A percentile compares a stretch with the other conserved stretches of the same genome.
Conservation (phyloP, 179 eudicot species). For the Heliamphora pulchella region DNA sequence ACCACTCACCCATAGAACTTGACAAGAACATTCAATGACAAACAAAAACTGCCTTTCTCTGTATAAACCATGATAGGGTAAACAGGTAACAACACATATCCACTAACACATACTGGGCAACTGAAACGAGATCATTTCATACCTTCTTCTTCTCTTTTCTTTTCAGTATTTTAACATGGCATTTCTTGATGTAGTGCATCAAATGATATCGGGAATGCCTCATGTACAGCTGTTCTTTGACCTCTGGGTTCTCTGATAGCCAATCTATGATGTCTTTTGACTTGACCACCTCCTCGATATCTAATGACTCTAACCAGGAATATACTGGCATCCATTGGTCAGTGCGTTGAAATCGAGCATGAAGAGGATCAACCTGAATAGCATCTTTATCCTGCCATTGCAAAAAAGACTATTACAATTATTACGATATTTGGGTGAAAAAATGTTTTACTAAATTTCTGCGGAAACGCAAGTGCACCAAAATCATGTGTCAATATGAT, state of each 20-base stretch:
- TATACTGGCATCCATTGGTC: conserved; percentile 91
- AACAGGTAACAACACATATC: conserved; percentile 2
- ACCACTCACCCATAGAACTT: neutral
- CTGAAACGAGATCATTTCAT: conserved; percentile 9
- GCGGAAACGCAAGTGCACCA: neutral
- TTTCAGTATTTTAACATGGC: conserved; percentile 76
- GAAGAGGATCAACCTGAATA: conserved; percentile 27
- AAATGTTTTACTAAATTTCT: neutral
- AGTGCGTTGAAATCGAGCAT: conserved; percentile 74
- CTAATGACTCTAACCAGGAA: conserved; percentile 81
- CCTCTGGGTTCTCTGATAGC: conserved; percentile 62
- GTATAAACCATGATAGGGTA: neutral
- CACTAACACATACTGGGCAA: neutral
- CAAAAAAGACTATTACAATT: neutral
- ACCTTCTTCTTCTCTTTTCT: conserved; percentile 57
- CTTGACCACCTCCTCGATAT: conserved; percentile 66
- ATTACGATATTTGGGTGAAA: neutral
- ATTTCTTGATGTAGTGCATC: conserved; percentile 83
- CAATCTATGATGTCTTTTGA: conserved; percentile 83
- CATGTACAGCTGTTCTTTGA: conserved; percentile 50
- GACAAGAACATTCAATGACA: neutral
- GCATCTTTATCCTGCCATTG: conserved; percentile 23
- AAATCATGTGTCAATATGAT: neutral
- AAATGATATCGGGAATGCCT: conserved; percentile 91
- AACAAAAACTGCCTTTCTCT: neutral